Evolutionary conservation across 2,329 filamentous ascomycete species (phyloP).

Genomic region (Colletotrichum magnum): DNA sequence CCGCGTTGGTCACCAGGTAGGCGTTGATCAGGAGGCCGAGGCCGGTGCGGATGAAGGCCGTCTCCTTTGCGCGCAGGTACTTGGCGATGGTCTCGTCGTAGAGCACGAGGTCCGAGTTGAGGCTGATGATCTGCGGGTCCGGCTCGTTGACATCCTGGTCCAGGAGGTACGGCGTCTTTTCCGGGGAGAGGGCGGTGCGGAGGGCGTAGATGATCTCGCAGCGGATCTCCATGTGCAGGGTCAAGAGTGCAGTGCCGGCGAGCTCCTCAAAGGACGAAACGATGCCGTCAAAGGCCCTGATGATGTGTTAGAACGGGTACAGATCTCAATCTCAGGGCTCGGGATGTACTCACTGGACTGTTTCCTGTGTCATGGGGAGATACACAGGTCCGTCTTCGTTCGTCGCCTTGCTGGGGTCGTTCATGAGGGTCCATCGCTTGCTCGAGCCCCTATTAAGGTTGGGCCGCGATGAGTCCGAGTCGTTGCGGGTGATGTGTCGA

Average conservation of each 20-base stretch:
- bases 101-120: conserved; percentile 87
- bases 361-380: conserved; percentile 89
- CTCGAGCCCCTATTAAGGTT: conserved; percentile 70
- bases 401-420: conserved; percentile 70
- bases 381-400: conserved; percentile 80
- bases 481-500: conserved; percentile 83
- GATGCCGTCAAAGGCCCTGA: conserved; percentile 87
- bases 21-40: conserved; percentile 84
- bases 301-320: conserved; percentile 43
- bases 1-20: conserved; percentile 81
- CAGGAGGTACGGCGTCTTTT: conserved; percentile 72
- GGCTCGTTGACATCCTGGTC: conserved; percentile 83
- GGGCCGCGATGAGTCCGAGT: conserved; percentile 74
- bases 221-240: conserved; percentile 89
- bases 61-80: conserved; percentile 80
- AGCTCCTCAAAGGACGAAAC: conserved; percentile 87
- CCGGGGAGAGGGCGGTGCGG: conserved; percentile 71
- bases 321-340: neutral
- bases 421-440: conserved; percentile 87
- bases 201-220: conserved; percentile 89
- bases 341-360: conserved; percentile 75
- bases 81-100: conserved; percentile 87
- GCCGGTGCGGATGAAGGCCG: conserved; percentile 81
- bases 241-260: conserved; percentile 83
- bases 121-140: conserved; percentile 82